A percentile compares a stretch with the other conserved stretches of the same genome.
phyloP scores from a whole-genome alignment of 2,329 filamentous ascomycete genomes.

The Phialemoniopsis sp. region DNA sequence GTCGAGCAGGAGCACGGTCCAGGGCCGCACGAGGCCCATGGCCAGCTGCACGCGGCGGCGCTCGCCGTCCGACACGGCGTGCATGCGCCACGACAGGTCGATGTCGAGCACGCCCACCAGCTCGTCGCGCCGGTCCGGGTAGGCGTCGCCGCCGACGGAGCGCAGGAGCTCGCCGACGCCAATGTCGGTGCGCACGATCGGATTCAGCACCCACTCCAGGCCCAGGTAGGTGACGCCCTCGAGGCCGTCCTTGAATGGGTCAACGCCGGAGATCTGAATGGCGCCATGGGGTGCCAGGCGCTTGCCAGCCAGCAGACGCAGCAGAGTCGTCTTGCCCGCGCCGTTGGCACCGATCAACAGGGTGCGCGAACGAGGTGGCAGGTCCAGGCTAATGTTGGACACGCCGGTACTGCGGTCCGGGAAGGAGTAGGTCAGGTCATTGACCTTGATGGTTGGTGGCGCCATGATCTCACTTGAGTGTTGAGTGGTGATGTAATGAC shows the following conservation, averaged over 20 bases:
- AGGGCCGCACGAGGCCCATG: slow-evolving; percentile 90
- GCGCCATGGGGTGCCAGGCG: slow-evolving; percentile 75
- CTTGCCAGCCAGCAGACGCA: slow-evolving; percentile 92
- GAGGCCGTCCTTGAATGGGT: slow-evolving; percentile 86
- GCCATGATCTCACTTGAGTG: not conserved
- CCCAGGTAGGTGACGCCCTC: slow-evolving; percentile 97
- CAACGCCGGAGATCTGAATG: slow-evolving; percentile 75
- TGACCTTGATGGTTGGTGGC: slow-evolving; percentile 65
- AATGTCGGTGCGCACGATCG: slow-evolving; percentile 92
- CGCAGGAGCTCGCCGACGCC: slow-evolving; percentile 81
- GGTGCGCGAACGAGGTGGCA: slow-evolving; percentile 81
- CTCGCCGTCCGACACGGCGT: slow-evolving; percentile 92
- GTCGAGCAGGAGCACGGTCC: slow-evolving; percentile 86
- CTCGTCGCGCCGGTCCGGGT: slow-evolving; percentile 78
- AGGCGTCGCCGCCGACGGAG: slow-evolving; percentile 82
- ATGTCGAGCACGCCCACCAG: slow-evolving; percentile 86
- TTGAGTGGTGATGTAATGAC: too few species aligned
- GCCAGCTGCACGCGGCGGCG: slow-evolving; percentile 86
- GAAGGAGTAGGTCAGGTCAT: slow-evolving; percentile 81
- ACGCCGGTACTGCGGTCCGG: slow-evolving; percentile 81
- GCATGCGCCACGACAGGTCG: slow-evolving; percentile 90
- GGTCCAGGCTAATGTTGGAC: slow-evolving; percentile 64
- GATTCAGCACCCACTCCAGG: slow-evolving; percentile 96
- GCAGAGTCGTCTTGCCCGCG: slow-evolving; percentile 93
- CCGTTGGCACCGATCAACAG: slow-evolving; percentile 95